These are phyloP conservation scores for Gossypium schwendimanii DNA, from an alignment of 441 rosid species.

Conservation along the genomic window DNA sequence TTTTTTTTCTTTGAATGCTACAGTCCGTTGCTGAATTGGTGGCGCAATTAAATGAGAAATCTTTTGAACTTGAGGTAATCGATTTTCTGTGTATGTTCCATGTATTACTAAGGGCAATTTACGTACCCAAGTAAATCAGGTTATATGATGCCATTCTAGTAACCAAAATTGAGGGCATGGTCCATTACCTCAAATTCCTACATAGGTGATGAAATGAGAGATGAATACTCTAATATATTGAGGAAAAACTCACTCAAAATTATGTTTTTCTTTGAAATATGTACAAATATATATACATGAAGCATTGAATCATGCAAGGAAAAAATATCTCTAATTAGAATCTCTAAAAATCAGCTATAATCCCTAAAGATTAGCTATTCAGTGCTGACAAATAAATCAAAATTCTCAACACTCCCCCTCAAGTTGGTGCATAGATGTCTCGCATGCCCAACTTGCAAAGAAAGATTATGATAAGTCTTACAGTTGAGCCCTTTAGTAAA, in stretches of 20 bases:
- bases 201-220: neutral
- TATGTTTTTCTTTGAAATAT: neutral
- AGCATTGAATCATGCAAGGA: neutral
- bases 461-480: neutral
- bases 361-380: neutral
- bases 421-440: neutral
- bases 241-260: neutral
- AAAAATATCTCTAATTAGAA: neutral
- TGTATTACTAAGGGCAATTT: neutral
- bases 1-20: conserved; percentile 17
- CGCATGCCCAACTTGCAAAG: neutral
- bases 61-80: conserved; percentile 92
- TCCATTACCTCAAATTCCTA: neutral
- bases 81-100: conserved; percentile 14
- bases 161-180: neutral
- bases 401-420: neutral
- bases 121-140: neutral
- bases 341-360: neutral
- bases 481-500: neutral
- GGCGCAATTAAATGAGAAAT: conserved; percentile 80
- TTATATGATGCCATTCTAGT: neutral
- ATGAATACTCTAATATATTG: neutral
- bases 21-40: conserved; percentile 76
- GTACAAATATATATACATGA: neutral
- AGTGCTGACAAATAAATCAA: neutral